Percentiles rank a stretch among this genome's conserved stretches.
These are phyloP conservation scores for Tolypocladium paradoxum DNA, from an alignment of 2,329 filamentous ascomycete genomes.

Conservation along the genomic window DNA sequence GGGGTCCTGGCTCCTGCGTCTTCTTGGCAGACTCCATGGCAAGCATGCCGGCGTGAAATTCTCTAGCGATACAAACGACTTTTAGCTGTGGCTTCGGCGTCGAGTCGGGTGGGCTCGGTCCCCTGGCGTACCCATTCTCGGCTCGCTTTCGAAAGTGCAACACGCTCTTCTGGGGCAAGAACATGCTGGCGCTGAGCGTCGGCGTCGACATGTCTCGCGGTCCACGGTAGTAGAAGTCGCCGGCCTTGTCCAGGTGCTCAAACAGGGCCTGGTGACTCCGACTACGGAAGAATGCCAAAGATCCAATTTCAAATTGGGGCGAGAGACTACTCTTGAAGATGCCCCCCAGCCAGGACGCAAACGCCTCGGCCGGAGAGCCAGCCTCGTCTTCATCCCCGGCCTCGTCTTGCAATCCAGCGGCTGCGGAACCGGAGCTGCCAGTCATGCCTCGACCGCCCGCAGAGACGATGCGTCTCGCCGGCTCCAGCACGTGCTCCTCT, in stretches of 20 bases:
- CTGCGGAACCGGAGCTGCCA: neutral
- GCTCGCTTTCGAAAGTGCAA: constrained; percentile 35
- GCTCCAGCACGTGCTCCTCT: neutral
- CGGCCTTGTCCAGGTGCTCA: constrained; percentile 34
- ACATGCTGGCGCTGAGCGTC: constrained; percentile 43
- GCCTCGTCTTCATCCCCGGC: constrained; percentile 6
- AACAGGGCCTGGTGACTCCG: constrained; percentile 36
- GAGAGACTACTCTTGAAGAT: constrained; percentile 40
- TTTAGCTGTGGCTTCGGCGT: constrained; percentile 13
- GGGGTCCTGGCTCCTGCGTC: neutral
- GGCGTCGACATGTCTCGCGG: constrained; percentile 39
- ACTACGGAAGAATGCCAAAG: constrained; percentile 37
- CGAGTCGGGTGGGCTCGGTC: constrained; percentile 12
- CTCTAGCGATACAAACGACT: neutral
- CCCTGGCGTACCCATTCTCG: constrained; percentile 6
- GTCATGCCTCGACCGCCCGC: neutral
- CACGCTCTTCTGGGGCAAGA: constrained; percentile 37
- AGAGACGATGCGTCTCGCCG: neutral
- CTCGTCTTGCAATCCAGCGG: constrained; percentile 3
- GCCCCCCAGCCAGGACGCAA: constrained; percentile 21
- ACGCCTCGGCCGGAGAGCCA: constrained; percentile 15
- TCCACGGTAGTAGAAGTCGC: constrained; percentile 36
- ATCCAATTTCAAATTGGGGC: constrained; percentile 44
- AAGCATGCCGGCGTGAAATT: neutral
- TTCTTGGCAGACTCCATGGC: neutral